A percentile compares a stretch with the other conserved stretches of the same genome.
These are phyloP conservation scores for Colletotrichum gigasporum DNA, from an alignment of 2,329 filamentous ascomycete genomes.

Conservation along the genomic window DNA sequence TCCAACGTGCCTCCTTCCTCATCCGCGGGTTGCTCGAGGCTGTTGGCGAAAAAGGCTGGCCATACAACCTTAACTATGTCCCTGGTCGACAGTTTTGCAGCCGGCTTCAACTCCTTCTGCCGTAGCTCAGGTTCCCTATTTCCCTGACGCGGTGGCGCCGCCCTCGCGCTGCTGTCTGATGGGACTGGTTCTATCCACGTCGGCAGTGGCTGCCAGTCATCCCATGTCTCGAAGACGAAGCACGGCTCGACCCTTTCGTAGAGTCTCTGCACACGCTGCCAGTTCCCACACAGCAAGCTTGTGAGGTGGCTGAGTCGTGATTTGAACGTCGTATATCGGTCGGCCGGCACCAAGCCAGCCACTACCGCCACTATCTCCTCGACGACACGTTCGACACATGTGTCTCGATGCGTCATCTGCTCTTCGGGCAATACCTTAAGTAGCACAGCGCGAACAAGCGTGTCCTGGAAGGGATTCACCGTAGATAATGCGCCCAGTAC, in stretches of 20 bases:
- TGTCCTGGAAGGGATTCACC: neutral
- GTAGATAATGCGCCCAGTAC: neutral
- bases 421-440: neutral
- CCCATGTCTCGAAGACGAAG: neutral
- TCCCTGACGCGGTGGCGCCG: neutral
- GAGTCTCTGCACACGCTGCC: neutral
- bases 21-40: too few relatives aligned
- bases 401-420: neutral
- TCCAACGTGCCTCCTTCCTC: neutral
- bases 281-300: neutral
- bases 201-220: neutral
- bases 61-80: conserved; percentile 1
- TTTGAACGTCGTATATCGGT: neutral
- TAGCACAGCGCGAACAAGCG: neutral
- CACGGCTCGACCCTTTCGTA: neutral
- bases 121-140: neutral
- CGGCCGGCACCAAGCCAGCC: neutral
- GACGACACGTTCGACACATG: neutral
- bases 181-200: neutral
- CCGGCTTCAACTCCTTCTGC: neutral
- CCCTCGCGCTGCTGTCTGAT: neutral
- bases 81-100: neutral
- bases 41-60: conserved; percentile 1
- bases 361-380: neutral
- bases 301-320: neutral